Percentiles rank a stretch among this genome's conserved stretches.
These are phyloP conservation scores for Leucocoprinus sp. DNA, from an alignment of 768 basidiomycete genomes.

Conservation along the genomic window DNA sequence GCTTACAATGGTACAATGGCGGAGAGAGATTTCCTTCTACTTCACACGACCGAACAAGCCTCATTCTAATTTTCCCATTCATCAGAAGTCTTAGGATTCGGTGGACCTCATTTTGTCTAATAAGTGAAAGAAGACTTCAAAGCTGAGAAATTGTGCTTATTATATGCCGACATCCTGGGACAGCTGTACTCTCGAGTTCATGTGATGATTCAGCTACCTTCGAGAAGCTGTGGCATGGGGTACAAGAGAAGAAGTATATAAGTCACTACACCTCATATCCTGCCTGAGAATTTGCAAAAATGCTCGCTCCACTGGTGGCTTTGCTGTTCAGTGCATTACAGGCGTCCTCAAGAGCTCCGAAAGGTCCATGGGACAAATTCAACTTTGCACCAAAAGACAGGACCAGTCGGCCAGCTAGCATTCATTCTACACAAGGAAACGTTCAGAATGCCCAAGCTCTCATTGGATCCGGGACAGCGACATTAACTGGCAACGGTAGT, in stretches of 20 bases:
- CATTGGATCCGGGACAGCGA: conserved; percentile 20
- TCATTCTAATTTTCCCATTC: not conserved
- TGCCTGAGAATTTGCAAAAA: not conserved
- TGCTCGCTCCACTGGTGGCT: not conserved
- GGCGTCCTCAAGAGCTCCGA: conserved; percentile 19
- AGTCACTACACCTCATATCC: not conserved
- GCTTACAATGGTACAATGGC: not conserved
- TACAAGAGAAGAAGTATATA: not conserved
- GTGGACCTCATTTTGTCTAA: not conserved
- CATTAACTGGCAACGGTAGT: conserved; percentile 22
- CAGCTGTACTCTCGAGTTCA: not conserved
- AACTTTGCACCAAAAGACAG: conserved; percentile 30
- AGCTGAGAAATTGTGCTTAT: not conserved
- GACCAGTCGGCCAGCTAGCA: conserved; percentile 22
- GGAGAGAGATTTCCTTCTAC: not conserved
- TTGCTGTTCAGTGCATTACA: not conserved
- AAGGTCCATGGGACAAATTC: conserved; percentile 36
- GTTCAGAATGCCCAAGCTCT: conserved; percentile 22
- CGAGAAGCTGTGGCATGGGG: not conserved
- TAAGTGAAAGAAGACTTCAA: not conserved
- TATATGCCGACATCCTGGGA: not conserved
- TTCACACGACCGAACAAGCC: not conserved
- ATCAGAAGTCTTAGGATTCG: not conserved
- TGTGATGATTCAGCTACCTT: conserved; percentile 1
- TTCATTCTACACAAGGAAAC: conserved; percentile 19